phyloP scores from a whole-genome alignment of 2,329 filamentous ascomycete genomes.

The Hypoxylon sp. region DNA sequence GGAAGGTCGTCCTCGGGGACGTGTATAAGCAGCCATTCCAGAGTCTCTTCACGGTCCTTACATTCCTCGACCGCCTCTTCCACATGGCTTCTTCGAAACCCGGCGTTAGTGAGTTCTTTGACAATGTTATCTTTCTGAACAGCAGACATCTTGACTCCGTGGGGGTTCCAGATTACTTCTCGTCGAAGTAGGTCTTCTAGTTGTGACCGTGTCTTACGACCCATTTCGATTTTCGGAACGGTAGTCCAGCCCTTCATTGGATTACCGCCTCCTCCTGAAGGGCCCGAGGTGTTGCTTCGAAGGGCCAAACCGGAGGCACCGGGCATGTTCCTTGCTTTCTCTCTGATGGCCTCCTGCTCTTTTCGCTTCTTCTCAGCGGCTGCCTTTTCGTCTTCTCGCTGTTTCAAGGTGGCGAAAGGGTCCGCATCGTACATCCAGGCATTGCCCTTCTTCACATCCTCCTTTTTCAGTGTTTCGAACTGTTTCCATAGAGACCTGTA shows the following conservation, averaged over 20 bases:
- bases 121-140: conserved; percentile 66
- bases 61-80: conserved; percentile 88
- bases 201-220: conserved; percentile 77
- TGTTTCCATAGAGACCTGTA: conserved; percentile 93
- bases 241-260: conserved; percentile 80
- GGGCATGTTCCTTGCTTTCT: conserved; percentile 71
- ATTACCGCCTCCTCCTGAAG: conserved; percentile 48
- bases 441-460: conserved; percentile 79
- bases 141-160: conserved; percentile 71
- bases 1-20: conserved; percentile 98
- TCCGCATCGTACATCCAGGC: conserved; percentile 96
- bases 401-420: conserved; percentile 82
- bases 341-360: conserved; percentile 71
- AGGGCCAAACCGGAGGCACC: conserved; percentile 64
- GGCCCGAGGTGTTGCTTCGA: conserved; percentile 53
- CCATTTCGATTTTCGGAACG: conserved; percentile 93
- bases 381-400: conserved; percentile 79
- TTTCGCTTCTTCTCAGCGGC: conserved; percentile 80
- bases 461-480: conserved; percentile 81
- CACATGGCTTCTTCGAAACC: conserved; percentile 88
- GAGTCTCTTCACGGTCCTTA: conserved; percentile 88
- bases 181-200: conserved; percentile 82
- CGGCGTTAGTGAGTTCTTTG: conserved; percentile 78
- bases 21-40: conserved; percentile 96
- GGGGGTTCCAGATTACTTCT: conserved; percentile 86